Percentiles rank a stretch among this genome's conserved stretches.
Evolutionary conservation across 257 asterid species (phyloP).

Genomic region (Cinchona pubescens): DNA sequence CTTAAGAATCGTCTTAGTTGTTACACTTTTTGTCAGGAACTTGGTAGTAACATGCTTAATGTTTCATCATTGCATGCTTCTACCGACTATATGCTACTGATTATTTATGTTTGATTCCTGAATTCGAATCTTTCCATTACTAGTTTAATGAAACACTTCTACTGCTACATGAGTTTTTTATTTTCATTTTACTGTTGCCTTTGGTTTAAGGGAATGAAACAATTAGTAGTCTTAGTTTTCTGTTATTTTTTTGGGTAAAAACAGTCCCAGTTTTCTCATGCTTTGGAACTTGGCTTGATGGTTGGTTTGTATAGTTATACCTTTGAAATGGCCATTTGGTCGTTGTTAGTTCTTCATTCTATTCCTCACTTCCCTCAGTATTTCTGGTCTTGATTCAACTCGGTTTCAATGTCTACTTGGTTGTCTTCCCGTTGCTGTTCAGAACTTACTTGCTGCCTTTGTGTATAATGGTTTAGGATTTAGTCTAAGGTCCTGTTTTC

Average conservation of each 20-base stretch:
- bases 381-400: neutral
- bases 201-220: no score
- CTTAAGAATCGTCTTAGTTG: no score
- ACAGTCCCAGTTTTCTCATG: neutral
- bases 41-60: no score
- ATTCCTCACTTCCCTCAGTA: neutral
- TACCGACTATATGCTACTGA: neutral
- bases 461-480: neutral
- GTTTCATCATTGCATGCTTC: neutral
- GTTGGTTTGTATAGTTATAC: neutral
- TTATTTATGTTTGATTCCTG: neutral
- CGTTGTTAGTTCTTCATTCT: neutral
- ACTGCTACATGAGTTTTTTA: neutral
- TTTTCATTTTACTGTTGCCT: neutral
- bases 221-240: no score
- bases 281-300: neutral
- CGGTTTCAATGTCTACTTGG: neutral
- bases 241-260: no score
- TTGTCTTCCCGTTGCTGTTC: neutral
- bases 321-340: neutral
- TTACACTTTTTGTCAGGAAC: no score
- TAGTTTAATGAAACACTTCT: neutral
- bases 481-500: neutral
- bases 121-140: neutral
- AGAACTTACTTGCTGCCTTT: neutral